Conservation (phyloP, 108 stramenopile species). For the Nannochloropsis salina region DNA sequence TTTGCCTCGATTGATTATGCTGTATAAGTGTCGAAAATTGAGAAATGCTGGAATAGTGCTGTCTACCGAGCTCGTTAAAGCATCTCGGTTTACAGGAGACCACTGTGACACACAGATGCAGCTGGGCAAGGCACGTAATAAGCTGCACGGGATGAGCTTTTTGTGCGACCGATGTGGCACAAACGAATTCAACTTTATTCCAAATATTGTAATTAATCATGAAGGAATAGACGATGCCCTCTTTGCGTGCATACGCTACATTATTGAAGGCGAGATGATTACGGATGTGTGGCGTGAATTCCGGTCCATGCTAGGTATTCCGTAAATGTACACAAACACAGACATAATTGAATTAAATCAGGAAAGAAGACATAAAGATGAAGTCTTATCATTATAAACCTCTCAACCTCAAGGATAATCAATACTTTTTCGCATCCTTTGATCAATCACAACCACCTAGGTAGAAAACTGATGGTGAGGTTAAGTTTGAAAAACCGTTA, state of each 20-base stretch:
- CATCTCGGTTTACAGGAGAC: not conserved
- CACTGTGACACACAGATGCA: not conserved
- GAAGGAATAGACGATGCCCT: not conserved
- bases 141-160: constrained; percentile 12
- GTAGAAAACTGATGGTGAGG: no score
- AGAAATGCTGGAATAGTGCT: not conserved
- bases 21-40: not conserved
- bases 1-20: not conserved
- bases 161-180: not conserved
- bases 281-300: constrained; percentile 14
- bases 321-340: no score
- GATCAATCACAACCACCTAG: no score
- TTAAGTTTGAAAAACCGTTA: no score
- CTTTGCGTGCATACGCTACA: not conserved
- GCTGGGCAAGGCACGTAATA: not conserved
- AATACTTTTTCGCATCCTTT: no score
- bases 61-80: not conserved
- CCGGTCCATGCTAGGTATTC: not conserved
- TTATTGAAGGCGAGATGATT: not conserved
- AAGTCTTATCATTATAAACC: no score
- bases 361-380: no score
- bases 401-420: no score
- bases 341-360: no score
- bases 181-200: not conserved
- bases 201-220: not conserved